Percentiles rank a stretch among this genome's conserved stretches.
These are phyloP conservation scores for Chamaecyparis obtusa DNA, from an alignment of 75 land plant species.

Conservation along the genomic window DNA sequence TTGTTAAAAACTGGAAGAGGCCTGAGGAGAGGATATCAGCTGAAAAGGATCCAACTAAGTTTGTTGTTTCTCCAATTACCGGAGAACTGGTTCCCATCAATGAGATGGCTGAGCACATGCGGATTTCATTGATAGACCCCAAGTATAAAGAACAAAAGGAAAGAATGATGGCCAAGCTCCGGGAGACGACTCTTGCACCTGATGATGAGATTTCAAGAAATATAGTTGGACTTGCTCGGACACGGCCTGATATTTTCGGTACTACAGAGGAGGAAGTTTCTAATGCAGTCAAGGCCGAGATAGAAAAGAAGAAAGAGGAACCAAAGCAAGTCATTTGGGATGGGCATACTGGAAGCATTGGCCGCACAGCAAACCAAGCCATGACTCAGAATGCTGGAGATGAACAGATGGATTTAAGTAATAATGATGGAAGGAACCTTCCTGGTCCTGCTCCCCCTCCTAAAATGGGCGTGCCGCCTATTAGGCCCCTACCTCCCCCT, in stretches of 20 bases:
- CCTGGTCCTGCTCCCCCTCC: constrained; percentile 93
- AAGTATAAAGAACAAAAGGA: constrained; percentile 99
- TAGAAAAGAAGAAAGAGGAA: constrained; percentile 96
- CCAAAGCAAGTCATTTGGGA: constrained; percentile 99
- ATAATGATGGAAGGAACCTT: constrained; percentile 41
- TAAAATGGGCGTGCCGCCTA: constrained; percentile 59
- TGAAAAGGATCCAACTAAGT: constrained; percentile 83
- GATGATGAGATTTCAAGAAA: constrained; percentile 98
- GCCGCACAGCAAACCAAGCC: constrained; percentile 95
- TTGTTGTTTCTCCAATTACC: constrained; percentile 88
- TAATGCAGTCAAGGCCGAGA: constrained; percentile 97
- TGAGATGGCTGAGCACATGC: constrained; percentile 99
- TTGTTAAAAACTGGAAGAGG: constrained; percentile 95
- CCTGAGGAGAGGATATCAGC: constrained; percentile 88
- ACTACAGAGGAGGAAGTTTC: constrained; percentile 99
- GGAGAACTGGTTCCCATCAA: constrained; percentile 83
- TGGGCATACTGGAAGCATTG: constrained; percentile 96
- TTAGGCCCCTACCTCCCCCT: constrained; percentile 81
- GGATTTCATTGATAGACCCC: constrained; percentile 97
- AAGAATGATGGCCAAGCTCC: constrained; percentile 96
- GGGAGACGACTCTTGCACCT: constrained; percentile 93
- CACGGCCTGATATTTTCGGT: constrained; percentile 97
- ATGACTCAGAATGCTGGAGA: constrained; percentile 79
- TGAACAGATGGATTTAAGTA: constrained; percentile 50
- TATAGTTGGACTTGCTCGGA: constrained; percentile 90